Evolutionary conservation across 768 basidiomycete genomes (phyloP).

Genomic region (Hirschioporus abietinus): DNA sequence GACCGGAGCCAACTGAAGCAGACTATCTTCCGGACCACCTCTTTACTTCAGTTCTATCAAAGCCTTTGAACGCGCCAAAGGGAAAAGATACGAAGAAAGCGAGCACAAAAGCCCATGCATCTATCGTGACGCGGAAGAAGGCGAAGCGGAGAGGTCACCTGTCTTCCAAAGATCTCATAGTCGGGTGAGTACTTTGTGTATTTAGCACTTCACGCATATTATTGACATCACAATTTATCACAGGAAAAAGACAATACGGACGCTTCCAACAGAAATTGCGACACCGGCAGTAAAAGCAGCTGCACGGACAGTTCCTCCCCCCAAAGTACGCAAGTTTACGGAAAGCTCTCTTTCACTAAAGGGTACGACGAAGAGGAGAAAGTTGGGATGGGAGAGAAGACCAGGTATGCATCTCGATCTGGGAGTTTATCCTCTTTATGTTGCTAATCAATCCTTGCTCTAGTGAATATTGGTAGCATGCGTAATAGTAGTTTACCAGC

Average conservation of each 20-base stretch:
- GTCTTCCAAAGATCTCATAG: slow-evolving; percentile 42
- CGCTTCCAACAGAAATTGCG: slow-evolving; percentile 27
- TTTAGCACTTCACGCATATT: background rate
- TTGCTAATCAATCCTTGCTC: background rate
- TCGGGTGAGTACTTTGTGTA: slow-evolving; percentile 40
- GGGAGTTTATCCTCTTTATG: slow-evolving; percentile 4
- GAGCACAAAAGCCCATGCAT: slow-evolving; percentile 20
- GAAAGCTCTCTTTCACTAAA: slow-evolving; percentile 47
- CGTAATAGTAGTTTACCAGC: slow-evolving; percentile 41
- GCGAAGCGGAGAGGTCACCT: slow-evolving; percentile 27
- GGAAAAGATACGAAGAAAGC: slow-evolving; percentile 16
- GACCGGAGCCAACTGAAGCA: slow-evolving; percentile 12
- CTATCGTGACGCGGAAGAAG: slow-evolving; percentile 19
- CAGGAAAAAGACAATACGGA: slow-evolving; percentile 52
- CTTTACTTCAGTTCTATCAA: slow-evolving; percentile 52
- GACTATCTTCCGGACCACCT: slow-evolving; percentile 61
- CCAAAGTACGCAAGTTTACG: slow-evolving; percentile 46
- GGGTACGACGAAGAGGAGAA: slow-evolving; percentile 28
- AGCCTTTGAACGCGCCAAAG: slow-evolving; percentile 12
- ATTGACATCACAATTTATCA: background rate
- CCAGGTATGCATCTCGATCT: slow-evolving; percentile 36
- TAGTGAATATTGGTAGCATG: slow-evolving; percentile 55
- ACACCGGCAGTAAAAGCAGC: slow-evolving; percentile 29
- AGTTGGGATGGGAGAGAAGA: slow-evolving; percentile 51
- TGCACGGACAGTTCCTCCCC: slow-evolving; percentile 41